phyloP scores from a whole-genome alignment of 306 rosid genomes.

The Arachis hypogaea region DNA sequence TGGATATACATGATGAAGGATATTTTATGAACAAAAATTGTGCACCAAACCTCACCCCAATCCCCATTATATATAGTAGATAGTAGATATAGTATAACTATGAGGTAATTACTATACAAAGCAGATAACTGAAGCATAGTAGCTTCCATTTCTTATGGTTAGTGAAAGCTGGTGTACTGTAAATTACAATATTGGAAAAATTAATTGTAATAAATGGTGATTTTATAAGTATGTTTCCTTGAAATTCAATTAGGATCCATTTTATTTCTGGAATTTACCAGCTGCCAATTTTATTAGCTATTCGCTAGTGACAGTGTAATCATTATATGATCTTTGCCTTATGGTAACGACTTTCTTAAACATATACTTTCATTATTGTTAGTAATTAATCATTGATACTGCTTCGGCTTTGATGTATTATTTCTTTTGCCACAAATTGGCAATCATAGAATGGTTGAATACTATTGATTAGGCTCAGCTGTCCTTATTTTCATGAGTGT shows the following conservation, averaged over 20 bases:
- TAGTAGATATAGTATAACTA: background rate
- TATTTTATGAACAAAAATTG: too few species aligned
- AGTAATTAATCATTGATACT: background rate
- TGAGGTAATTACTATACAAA: background rate
- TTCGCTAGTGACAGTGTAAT: slow-evolving; percentile 19
- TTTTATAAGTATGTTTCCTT: slow-evolving; percentile 18
- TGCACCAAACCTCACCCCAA: too few species aligned
- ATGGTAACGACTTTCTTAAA: background rate
- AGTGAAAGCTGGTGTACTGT: background rate
- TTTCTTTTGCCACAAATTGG: slow-evolving; percentile 25
- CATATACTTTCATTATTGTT: slow-evolving; percentile 1
- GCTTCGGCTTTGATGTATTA: background rate
- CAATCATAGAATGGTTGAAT: slow-evolving; percentile 14
- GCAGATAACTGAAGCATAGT: background rate
- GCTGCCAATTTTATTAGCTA: slow-evolving; percentile 9
- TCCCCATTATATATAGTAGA: too few species aligned
- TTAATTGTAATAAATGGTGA: background rate
- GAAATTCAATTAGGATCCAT: slow-evolving; percentile 5
- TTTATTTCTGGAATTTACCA: slow-evolving; percentile 7
- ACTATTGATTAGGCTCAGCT: background rate
- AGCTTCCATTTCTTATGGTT: background rate
- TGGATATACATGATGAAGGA: too few species aligned
- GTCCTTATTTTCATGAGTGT: slow-evolving; percentile 10
- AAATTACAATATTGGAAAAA: background rate
- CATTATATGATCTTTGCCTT: background rate